These are phyloP conservation scores for Rhynchosporium graminicola DNA, from an alignment of 2,329 filamentous ascomycete species.

Conservation along the genomic window DNA sequence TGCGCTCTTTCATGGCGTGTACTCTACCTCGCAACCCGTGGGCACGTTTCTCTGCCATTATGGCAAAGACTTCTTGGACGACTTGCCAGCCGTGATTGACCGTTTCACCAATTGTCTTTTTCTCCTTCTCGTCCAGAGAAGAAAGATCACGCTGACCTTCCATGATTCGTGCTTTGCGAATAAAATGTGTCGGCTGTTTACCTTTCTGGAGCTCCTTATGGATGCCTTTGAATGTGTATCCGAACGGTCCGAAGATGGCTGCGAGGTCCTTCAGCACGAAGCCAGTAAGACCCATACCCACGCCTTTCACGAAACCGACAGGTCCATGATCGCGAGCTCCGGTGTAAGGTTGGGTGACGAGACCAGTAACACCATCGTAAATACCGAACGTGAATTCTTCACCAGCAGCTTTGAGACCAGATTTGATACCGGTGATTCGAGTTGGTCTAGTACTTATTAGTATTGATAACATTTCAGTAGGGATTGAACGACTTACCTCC, in stretches of 20 bases:
- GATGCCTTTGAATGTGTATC: constrained; percentile 64
- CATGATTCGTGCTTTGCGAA: constrained; percentile 59
- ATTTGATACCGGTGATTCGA: constrained; percentile 65
- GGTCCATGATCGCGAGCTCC: constrained; percentile 58
- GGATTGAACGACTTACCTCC: constrained; percentile 37
- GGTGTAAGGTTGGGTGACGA: constrained; percentile 59
- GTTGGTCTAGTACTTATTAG: constrained; percentile 47
- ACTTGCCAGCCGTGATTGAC: constrained; percentile 47
- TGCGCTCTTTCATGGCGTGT: constrained; percentile 43
- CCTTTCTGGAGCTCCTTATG: constrained; percentile 59
- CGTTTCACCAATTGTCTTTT: constrained; percentile 37
- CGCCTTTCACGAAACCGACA: constrained; percentile 52
- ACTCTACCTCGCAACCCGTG: constrained; percentile 38
- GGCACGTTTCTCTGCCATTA: constrained; percentile 42
- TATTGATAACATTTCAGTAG: neutral
- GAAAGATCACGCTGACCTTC: constrained; percentile 55
- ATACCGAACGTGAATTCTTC: constrained; percentile 64
- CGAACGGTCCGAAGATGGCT: constrained; percentile 60
- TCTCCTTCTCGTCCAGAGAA: constrained; percentile 41
- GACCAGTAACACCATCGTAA: constrained; percentile 64
- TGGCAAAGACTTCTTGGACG: constrained; percentile 45
- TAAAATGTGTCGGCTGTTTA: constrained; percentile 53
- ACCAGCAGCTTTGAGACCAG: constrained; percentile 61
- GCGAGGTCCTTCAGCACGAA: constrained; percentile 66
- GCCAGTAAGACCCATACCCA: constrained; percentile 64